Evolutionary conservation across 148 eudicot genomes (phyloP).

Genomic region (Vaccinium macrocarpon): DNA sequence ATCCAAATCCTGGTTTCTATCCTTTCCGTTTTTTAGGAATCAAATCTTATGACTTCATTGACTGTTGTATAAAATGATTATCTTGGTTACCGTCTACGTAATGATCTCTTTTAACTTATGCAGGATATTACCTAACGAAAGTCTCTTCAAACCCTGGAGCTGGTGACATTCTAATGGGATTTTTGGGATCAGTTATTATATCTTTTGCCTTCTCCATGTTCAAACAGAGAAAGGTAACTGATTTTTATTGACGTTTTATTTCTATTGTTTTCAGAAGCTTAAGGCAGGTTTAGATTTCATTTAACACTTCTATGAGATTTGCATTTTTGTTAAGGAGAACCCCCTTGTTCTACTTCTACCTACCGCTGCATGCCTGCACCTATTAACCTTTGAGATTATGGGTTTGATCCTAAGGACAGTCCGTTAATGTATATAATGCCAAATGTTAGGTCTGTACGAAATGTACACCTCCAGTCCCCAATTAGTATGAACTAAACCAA

Average conservation of each 20-base stretch:
- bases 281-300: neutral
- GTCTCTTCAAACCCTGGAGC: constrained; percentile 88
- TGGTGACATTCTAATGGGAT: constrained; percentile 96
- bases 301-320: neutral
- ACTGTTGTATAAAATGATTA: neutral
- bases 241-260: neutral
- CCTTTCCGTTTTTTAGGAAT: neutral
- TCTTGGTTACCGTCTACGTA: neutral
- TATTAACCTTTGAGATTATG: neutral
- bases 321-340: neutral
- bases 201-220: constrained; percentile 99
- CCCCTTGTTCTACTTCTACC: neutral
- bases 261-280: neutral
- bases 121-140: constrained; percentile 93
- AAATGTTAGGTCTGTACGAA: neutral
- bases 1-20: neutral
- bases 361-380: neutral
- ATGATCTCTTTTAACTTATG: neutral
- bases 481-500: neutral
- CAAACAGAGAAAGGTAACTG: constrained; percentile 85
- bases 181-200: constrained; percentile 91
- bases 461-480: neutral
- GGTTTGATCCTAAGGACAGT: neutral
- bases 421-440: neutral
- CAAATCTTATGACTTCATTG: neutral